A percentile compares a stretch with the other conserved stretches of the same genome.
Conservation (phyloP, 257 asterid species). For the Primulina tabacum region DNA sequence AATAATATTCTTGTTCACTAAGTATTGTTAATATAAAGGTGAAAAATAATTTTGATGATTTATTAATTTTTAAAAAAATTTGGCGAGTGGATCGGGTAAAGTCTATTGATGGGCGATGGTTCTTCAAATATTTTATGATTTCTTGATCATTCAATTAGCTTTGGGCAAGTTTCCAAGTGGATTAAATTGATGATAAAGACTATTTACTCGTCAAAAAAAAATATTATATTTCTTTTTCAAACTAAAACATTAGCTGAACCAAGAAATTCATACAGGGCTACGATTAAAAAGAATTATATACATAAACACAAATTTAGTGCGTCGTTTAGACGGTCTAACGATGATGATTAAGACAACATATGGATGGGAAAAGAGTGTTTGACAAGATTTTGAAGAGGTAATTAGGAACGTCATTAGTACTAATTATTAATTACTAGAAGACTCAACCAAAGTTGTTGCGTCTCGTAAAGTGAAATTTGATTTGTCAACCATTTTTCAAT, state of each 20-base stretch:
- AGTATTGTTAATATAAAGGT: too few relatives aligned
- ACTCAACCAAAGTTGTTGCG: slow-evolving; percentile 27
- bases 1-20: too few relatives aligned
- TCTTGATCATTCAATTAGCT: background rate
- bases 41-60: too few relatives aligned
- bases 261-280: too few relatives aligned
- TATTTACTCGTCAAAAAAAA: background rate
- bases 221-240: too few relatives aligned
- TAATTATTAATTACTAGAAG: background rate
- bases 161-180: background rate
- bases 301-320: too few relatives aligned
- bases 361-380: background rate
- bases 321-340: background rate
- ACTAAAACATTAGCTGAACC: too few relatives aligned
- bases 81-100: background rate
- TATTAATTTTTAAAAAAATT: too few relatives aligned
- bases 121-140: background rate
- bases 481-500: slow-evolving; percentile 18
- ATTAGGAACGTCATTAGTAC: slow-evolving; percentile 17
- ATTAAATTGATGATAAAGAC: background rate
- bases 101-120: background rate
- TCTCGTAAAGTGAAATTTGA: slow-evolving; percentile 17
- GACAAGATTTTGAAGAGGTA: slow-evolving; percentile 19
- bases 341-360: background rate
- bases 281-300: background rate